A percentile compares a stretch with the other conserved stretches of the same genome.
Evolutionary conservation across 345 rosid species (phyloP).

Genomic region (Gossypium mustelinum): DNA sequence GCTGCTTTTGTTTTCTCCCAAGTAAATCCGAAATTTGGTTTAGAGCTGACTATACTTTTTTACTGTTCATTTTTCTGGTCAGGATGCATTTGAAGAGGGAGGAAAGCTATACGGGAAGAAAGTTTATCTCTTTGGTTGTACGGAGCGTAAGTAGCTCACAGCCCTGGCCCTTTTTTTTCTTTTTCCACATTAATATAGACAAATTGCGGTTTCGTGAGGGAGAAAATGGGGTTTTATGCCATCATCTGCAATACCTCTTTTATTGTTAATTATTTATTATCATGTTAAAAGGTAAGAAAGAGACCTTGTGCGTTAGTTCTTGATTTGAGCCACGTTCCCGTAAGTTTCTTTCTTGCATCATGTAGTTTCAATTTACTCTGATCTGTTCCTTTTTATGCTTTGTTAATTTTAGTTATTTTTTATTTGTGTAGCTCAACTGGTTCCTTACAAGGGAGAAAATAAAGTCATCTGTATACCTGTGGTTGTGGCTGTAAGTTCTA

Average conservation of each 20-base stretch:
- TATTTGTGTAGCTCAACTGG: slow-evolving; percentile 82
- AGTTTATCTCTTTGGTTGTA: slow-evolving; percentile 79
- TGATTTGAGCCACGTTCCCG: background rate
- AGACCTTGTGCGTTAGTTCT: background rate
- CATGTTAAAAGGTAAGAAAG: background rate
- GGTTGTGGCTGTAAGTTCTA: slow-evolving; percentile 77
- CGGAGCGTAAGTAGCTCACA: slow-evolving; percentile 72
- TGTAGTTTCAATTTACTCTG: no score
- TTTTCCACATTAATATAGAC: background rate
- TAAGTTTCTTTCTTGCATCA: background rate
- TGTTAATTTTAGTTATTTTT: background rate
- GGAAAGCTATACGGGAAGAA: slow-evolving; percentile 67
- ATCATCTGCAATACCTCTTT: background rate
- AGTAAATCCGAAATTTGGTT: background rate
- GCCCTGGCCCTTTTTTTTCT: background rate
- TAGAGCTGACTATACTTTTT: background rate
- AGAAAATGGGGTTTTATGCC: background rate
- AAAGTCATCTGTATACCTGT: slow-evolving; percentile 62
- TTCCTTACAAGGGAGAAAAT: slow-evolving; percentile 45
- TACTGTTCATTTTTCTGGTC: slow-evolving; percentile 21
- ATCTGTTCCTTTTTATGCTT: background rate
- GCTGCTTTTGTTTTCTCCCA: background rate
- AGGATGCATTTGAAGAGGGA: slow-evolving; percentile 91
- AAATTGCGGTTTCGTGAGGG: background rate
- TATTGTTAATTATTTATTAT: background rate